Evolutionary conservation across 2,329 filamentous ascomycete genomes (phyloP).

Genomic region (Scedosporium boydii): DNA sequence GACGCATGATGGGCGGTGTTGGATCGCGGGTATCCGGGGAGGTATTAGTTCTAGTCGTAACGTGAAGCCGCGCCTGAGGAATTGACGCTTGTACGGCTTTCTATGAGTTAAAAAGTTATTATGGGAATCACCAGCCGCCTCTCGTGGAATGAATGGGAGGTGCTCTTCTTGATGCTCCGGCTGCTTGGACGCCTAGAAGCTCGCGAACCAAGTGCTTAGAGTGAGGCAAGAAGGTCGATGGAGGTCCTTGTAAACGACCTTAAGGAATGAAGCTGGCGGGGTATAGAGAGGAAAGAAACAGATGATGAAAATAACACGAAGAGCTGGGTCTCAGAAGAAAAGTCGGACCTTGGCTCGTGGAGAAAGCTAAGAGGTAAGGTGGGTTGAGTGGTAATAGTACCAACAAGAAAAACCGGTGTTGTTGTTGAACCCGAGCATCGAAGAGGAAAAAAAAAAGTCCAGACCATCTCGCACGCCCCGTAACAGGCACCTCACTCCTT

Average conservation of each 20-base stretch:
- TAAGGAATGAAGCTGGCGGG: not conserved
- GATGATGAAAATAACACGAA: not conserved
- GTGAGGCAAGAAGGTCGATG: not conserved
- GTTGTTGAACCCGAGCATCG: constrained; percentile 5
- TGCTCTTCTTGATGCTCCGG: not conserved
- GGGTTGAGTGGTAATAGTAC: not conserved
- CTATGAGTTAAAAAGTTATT: not conserved
- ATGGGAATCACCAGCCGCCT: not conserved
- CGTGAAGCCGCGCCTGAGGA: not conserved
- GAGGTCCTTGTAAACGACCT: no score
- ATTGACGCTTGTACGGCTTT: not conserved
- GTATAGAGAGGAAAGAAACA: constrained; percentile 3
- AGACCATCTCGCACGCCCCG: constrained; percentile 1
- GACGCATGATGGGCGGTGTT: constrained; percentile 62
- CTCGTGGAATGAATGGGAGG: not conserved
- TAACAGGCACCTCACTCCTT: not conserved
- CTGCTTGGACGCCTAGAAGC: not conserved
- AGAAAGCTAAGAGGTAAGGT: not conserved
- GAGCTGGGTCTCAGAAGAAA: constrained; percentile 4
- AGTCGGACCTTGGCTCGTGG: not conserved
- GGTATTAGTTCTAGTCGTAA: constrained; percentile 2
- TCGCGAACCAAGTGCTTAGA: not conserved
- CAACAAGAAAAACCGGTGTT: not conserved
- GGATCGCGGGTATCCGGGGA: not conserved
- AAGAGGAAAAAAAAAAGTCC: constrained; percentile 5